Base-by-base conservation (phyloP, 257 asterid species). In the Fraxinus quadrangulata region DNA sequence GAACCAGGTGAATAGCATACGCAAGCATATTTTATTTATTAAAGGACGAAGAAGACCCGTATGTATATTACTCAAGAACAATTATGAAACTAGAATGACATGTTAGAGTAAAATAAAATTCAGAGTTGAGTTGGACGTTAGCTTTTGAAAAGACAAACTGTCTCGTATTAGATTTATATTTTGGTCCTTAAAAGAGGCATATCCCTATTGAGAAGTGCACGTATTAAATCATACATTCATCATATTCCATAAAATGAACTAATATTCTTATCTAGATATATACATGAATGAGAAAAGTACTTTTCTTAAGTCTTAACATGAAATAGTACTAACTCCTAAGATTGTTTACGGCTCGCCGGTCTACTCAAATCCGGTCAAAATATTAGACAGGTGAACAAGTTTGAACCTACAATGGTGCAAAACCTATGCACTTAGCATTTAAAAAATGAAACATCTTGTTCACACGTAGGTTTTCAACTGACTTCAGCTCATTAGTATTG, bases 401-500 rank as follows among this genome's bases (percentile, higher is more conserved):
- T 67, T 42, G 17, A 73, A 61, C 65, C 63, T 30, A 24, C 61
- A 42, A 67, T 45, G 31, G 45, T 72, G 73, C 59, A 84, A 79
- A 71, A 75, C 73, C 74, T 73, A 77, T 71, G 79, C 71, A 75
- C 37, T 28, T 75, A 33, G 31, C 63, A 21, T 24, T 30, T 6
- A 45, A 61, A 61, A 73, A 67, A 68, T 31, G 77, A 56, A 66
- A 69, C 36, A 70, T 2, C 36, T 61, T 10, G 33, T 61, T 61
- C 34, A 12, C 69, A 63, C 31, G 4, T 63, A 9, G 69, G 34
- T 26, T 63, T 9, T 82, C 87, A 81, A 77, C 72, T 86, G 74
- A 75, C 76, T 72, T 72, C 77, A 79, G 71, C 81, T 45, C 70
- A 65, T 68, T 16, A 12, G 23, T 12, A 31, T 72, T 67, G 77